Conservation (phyloP, 1,284 basidiomycete species). For the Rhodotorula sp. region DNA sequence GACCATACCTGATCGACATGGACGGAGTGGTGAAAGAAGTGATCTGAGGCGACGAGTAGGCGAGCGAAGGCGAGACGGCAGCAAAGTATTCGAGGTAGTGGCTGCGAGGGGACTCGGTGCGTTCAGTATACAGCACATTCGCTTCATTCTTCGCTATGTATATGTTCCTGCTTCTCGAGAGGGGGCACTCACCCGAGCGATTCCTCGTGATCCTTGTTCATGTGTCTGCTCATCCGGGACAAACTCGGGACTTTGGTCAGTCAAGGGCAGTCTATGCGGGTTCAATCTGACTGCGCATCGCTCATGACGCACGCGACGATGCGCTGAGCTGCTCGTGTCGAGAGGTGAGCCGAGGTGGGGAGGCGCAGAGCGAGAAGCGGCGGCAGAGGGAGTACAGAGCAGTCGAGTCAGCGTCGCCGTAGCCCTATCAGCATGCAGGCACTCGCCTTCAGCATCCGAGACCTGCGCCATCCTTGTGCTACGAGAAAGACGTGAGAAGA, state of each 20-base stretch:
- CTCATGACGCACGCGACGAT: slow-evolving; percentile 1
- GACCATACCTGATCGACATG: slow-evolving; percentile 28
- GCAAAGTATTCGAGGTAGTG: slow-evolving; percentile 27
- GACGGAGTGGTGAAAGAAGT: slow-evolving; percentile 5
- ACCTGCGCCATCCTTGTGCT: neutral
- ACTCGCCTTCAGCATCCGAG: slow-evolving; percentile 4
- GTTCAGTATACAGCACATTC: neutral
- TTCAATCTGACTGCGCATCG: no score
- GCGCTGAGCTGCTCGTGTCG: slow-evolving; percentile 5
- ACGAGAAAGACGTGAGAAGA: no score
- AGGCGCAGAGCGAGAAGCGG: neutral
- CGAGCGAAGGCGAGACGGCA: neutral
- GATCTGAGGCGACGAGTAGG: slow-evolving; percentile 15
- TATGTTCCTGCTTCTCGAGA: no score
- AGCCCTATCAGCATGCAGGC: no score
- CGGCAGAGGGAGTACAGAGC: neutral
- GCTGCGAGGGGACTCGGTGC: neutral
- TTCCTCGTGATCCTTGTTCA: slow-evolving; percentile 27
- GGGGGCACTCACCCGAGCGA: slow-evolving; percentile 11
- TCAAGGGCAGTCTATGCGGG: no score
- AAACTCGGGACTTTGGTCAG: no score
- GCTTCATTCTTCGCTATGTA: no score
- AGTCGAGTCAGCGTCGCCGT: neutral
- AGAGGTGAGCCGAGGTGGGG: neutral
- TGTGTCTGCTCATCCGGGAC: slow-evolving; percentile 1